phyloP scores from a whole-genome alignment of 208 protist genomes.

The Crithidia bombi region DNA sequence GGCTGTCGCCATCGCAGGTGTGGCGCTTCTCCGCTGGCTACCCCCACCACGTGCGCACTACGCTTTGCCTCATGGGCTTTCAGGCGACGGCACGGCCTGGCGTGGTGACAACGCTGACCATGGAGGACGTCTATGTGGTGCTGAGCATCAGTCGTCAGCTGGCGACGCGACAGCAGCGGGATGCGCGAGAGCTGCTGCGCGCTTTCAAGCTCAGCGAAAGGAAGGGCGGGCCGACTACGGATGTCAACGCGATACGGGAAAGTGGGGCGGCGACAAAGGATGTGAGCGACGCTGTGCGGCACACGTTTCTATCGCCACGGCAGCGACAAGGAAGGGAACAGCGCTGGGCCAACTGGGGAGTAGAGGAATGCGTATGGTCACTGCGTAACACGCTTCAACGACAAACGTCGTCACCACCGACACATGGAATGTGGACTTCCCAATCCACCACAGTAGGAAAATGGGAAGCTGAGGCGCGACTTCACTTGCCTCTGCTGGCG shows the following conservation, averaged over 20 bases:
- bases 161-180: conserved; percentile 4
- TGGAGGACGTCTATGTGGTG: conserved; percentile 78
- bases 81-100: conserved; percentile 48
- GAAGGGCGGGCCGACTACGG: not conserved
- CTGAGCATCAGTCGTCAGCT: conserved; percentile 47
- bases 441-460: not conserved
- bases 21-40: conserved; percentile 51
- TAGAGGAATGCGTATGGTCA: conserved; percentile 1
- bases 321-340: not conserved
- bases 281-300: not conserved
- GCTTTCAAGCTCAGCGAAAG: not conserved
- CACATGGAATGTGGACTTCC: not conserved
- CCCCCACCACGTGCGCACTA: conserved; percentile 45
- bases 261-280: not conserved
- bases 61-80: conserved; percentile 67
- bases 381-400: not conserved
- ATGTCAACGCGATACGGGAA: not conserved
- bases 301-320: not conserved
- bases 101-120: conserved; percentile 37
- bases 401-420: not conserved
- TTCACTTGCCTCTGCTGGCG: conserved; percentile 14
- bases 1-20: conserved; percentile 67
- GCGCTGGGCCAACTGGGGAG: conserved; percentile 16
- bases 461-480: not conserved
- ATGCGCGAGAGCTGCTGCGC: not conserved